Base-by-base conservation (phyloP, 148 eudicot genomes). In the Silene conica region DNA sequence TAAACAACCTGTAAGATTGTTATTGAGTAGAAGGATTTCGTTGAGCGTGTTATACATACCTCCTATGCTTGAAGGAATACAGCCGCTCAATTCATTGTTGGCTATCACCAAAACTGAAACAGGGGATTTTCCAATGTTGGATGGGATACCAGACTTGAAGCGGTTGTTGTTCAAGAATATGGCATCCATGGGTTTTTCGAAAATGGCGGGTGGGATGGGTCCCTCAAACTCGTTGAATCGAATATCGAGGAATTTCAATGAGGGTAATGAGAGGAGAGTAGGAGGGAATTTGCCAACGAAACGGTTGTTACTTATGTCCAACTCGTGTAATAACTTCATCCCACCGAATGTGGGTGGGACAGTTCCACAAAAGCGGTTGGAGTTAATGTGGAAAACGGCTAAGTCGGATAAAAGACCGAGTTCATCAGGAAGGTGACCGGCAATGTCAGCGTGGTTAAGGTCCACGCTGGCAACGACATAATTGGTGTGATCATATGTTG, bases 151-250 rank as follows among this genome's bases (percentile, higher is more conserved):
- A 14, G 71, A 82, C 52, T 45, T 66, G 83, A 92, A 94, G 62
- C 98, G 74, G 83, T 94, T 91, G 72, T 86, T 84, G 52, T 94
- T 94, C 18, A 94, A 45, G 73, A 94, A 94, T 0, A 94, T 19
- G 0, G 98, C 98, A 41, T 94, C 98, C 15, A 94, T 74, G 3
- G 85, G 78, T 57, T 83, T 91, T 60, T 92, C 85, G 43, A 94
- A 94, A 6, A 94, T 71, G 16, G 78, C 74, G 0, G 75, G 14
- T 0, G 98, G 97, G 2, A 94, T 83, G 0, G 79, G 71, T 8
- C 98, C 98, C 57, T 94, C 98, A 45, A 94, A 94, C 65, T 94
- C 98, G 59, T 94, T 94, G 79, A 82, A 94, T 75, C 98, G 73
- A 19, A 94, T 80, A 26, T 94, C 98, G 60, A 94, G 59, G 58